A percentile compares a stretch with the other conserved stretches of the same genome.
phyloP scores from a whole-genome alignment of 2,329 filamentous ascomycete species.

The Neopestalotiopsis sp. region DNA sequence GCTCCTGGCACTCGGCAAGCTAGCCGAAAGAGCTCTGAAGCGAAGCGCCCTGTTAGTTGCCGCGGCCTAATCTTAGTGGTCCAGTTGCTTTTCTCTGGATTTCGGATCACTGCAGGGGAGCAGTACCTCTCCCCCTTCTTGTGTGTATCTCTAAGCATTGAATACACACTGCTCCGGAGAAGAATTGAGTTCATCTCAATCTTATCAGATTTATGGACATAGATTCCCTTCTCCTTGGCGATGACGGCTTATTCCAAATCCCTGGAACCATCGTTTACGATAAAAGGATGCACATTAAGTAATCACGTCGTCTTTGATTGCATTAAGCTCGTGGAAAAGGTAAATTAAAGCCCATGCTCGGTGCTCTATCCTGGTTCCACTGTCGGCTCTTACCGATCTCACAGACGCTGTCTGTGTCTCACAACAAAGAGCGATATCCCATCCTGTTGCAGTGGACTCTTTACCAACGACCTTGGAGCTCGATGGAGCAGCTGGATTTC shows the following conservation, averaged over 20 bases:
- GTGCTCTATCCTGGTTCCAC: neutral
- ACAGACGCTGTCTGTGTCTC: neutral
- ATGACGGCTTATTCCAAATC: neutral
- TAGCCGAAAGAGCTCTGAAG: neutral
- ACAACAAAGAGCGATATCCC: no score
- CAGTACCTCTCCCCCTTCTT: neutral
- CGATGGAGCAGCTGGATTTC: no score
- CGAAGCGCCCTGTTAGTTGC: neutral
- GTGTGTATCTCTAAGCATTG: neutral
- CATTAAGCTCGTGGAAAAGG: neutral
- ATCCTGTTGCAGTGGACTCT: no score
- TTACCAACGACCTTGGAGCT: neutral
- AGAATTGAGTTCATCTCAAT: neutral
- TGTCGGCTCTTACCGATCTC: constrained; percentile 9
- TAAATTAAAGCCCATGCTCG: neutral
- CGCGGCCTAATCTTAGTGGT: neutral
- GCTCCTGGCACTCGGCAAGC: neutral
- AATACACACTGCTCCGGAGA: neutral
- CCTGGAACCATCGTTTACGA: neutral
- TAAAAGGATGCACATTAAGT: neutral
- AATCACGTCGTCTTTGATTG: neutral
- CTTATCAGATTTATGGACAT: neutral
- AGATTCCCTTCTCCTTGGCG: neutral
- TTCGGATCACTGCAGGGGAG: neutral
- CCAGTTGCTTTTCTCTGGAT: neutral